Evolutionary conservation across 73 alveolate species (phyloP).

Genomic region (Blepharisma japonicum): DNA sequence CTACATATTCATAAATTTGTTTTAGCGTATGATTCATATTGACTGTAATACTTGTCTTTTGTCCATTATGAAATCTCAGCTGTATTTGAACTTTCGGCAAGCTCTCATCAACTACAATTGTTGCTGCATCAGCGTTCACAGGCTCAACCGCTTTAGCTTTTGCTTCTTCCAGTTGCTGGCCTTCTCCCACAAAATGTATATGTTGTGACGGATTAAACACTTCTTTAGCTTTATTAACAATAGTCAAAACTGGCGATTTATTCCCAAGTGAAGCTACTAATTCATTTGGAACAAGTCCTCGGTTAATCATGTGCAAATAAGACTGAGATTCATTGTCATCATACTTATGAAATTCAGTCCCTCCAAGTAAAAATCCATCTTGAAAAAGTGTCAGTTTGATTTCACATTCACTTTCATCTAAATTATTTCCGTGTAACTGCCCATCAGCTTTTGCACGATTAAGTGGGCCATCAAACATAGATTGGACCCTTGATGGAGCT

Average conservation of each 20-base stretch:
- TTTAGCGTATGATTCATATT: constrained; percentile 45
- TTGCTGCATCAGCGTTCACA: constrained; percentile 45
- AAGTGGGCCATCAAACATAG: no score
- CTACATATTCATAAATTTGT: constrained; percentile 52
- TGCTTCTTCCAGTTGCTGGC: constrained; percentile 46
- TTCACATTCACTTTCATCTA: not conserved
- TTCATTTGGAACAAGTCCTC: constrained; percentile 65
- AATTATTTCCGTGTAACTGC: no score
- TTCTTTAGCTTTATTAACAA: constrained; percentile 60
- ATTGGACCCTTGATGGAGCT: no score
- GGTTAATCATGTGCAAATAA: constrained; percentile 58
- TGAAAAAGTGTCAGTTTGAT: constrained; percentile 40
- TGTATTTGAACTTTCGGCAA: constrained; percentile 55
- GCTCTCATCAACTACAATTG: constrained; percentile 46
- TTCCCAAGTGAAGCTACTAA: constrained; percentile 43
- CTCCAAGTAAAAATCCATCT: constrained; percentile 56
- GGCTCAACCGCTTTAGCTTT: constrained; percentile 40
- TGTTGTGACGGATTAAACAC: constrained; percentile 64
- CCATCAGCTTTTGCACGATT: no score
- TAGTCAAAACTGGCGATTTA: constrained; percentile 45
- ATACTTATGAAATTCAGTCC: constrained; percentile 57
- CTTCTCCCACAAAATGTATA: constrained; percentile 58
- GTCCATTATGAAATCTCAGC: constrained; percentile 71
- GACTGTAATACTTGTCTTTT: constrained; percentile 44
- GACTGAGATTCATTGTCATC: constrained; percentile 47